Percentiles rank a stretch among this genome's conserved stretches.
Conservation (phyloP, 2,329 filamentous ascomycete genomes). For the Monosporascus cannonballus region DNA sequence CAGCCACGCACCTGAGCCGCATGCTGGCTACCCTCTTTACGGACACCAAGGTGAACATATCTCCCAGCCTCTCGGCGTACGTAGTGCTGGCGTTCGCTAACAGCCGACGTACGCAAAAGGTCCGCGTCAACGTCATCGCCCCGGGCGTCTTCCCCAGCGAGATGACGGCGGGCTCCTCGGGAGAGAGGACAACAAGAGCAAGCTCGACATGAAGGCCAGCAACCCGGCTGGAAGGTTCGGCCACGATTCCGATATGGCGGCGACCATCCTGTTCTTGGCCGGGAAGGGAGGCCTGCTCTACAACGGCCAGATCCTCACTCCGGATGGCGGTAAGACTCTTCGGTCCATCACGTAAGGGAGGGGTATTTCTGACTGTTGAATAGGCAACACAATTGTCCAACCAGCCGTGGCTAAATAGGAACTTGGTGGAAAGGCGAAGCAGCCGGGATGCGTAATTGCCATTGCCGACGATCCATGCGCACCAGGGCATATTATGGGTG, state of each 20-base stretch:
- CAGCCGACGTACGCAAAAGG: too few species aligned
- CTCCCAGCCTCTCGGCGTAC: too few species aligned
- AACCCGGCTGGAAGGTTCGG: conserved; percentile 38
- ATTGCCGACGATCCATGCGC: too few species aligned
- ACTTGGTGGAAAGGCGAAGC: too few species aligned
- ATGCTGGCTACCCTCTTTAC: conserved; percentile 39
- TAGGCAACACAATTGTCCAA: too few species aligned
- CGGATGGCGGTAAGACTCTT: conserved; percentile 33
- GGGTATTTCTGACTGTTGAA: too few species aligned
- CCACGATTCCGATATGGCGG: conserved; percentile 43
- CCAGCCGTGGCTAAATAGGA: too few species aligned
- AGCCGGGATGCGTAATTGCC: too few species aligned
- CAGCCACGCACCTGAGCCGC: conserved; percentile 36
- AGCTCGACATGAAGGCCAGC: conserved; percentile 31
- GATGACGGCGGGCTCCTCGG: conserved; percentile 41
- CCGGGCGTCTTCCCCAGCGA: conserved; percentile 39
- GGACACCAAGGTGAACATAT: conserved; percentile 37
- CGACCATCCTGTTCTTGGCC: conserved; percentile 43
- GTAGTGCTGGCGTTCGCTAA: too few species aligned
- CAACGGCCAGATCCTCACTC: conserved; percentile 47
- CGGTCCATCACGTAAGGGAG: too few species aligned
- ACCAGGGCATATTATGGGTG: too few species aligned
- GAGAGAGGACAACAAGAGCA: conserved; percentile 39
- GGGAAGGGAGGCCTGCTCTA: conserved; percentile 44
- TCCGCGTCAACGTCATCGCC: conserved; percentile 49